These are phyloP conservation scores for Chrysopogon serrulatus DNA, from an alignment of 176 grass and related monocot species.

Conservation along the genomic window DNA sequence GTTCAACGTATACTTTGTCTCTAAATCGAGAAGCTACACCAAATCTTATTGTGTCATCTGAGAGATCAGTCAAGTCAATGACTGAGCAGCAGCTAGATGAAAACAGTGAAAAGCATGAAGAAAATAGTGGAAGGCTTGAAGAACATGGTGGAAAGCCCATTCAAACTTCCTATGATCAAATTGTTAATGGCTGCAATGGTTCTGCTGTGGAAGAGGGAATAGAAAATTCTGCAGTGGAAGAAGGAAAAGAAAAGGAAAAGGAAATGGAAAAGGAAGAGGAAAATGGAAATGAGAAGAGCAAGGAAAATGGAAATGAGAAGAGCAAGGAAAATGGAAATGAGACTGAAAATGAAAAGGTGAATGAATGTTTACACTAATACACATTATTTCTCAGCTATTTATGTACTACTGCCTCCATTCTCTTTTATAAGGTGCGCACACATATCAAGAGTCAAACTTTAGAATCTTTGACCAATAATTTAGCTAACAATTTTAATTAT, in stretches of 20 bases:
- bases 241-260: not conserved
- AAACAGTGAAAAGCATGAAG: conserved; percentile 51
- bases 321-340: not conserved
- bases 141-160: conserved; percentile 30
- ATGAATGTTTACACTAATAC: not conserved
- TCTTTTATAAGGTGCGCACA: too few relatives aligned
- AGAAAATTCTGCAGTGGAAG: not conserved
- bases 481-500: too few relatives aligned
- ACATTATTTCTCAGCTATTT: conserved; percentile 3
- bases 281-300: conserved; percentile 16
- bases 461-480: too few relatives aligned
- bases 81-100: conserved; percentile 45
- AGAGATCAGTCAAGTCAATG: conserved; percentile 48
- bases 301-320: conserved; percentile 13
- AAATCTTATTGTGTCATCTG: conserved; percentile 69
- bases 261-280: conserved; percentile 1
- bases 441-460: too few relatives aligned
- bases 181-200: conserved; percentile 61
- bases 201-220: conserved; percentile 41
- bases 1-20: conserved; percentile 64
- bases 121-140: conserved; percentile 27
- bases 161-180: conserved; percentile 37
- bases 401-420: too few relatives aligned
- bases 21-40: conserved; percentile 68
- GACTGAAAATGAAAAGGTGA: conserved; percentile 38